A percentile compares a stretch with the other conserved stretches of the same genome.
Conservation (phyloP, 1,284 basidiomycete genomes). For the Psilocybe mexicana region DNA sequence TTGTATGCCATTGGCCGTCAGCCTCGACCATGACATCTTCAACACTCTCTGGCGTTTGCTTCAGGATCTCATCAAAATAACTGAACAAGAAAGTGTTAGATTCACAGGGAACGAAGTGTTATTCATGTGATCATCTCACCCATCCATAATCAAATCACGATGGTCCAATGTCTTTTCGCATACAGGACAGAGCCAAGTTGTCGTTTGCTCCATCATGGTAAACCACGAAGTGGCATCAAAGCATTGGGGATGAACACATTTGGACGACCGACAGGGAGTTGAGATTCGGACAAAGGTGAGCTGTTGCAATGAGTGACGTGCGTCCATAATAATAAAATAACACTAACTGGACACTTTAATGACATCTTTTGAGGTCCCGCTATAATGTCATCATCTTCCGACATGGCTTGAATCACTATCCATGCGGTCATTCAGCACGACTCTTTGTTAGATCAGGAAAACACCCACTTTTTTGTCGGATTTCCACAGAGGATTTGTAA, state of each 20-base stretch:
- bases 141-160: conserved; percentile 89
- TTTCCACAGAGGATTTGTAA: conserved; percentile 64
- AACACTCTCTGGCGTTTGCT: conserved; percentile 71
- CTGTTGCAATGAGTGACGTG: conserved; percentile 37
- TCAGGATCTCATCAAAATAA: conserved; percentile 83
- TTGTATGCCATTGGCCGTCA: conserved; percentile 94
- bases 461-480: conserved; percentile 64
- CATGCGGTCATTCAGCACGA: conserved; percentile 8
- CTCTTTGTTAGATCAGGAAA: background rate
- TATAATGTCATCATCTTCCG: conserved; percentile 86
- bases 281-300: conserved; percentile 87
- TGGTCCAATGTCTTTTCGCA: conserved; percentile 81
- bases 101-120: conserved; percentile 3
- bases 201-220: conserved; percentile 94
- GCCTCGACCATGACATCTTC: conserved; percentile 95
- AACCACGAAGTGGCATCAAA: conserved; percentile 97
- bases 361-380: conserved; percentile 87
- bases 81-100: conserved; percentile 37
- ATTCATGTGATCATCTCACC: conserved; percentile 50
- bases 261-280: conserved; percentile 82
- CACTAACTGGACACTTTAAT: conserved; percentile 86
- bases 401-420: conserved; percentile 60
- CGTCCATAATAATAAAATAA: background rate
- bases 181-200: conserved; percentile 95
- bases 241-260: conserved; percentile 92